Evolutionary conservation across 495 filamentous ascomycete genomes (phyloP).

Genomic region (Penicillium cinerascens): DNA sequence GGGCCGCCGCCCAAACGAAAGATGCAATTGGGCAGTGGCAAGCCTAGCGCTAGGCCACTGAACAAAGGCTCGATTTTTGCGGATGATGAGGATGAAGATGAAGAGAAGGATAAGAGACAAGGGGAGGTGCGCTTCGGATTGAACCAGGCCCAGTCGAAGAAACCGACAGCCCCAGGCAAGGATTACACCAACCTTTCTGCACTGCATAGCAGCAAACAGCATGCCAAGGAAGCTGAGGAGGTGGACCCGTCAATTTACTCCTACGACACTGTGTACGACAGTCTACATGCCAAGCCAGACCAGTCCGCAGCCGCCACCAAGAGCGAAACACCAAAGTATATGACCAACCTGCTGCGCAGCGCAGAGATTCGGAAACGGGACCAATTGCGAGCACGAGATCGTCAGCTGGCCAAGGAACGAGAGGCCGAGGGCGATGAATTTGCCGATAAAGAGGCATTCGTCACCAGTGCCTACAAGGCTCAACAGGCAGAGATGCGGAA

Average conservation of each 20-base stretch:
- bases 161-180: constrained; percentile 7
- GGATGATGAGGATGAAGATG: constrained; percentile 37
- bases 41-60: constrained; percentile 33
- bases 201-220: constrained; percentile 45
- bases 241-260: constrained; percentile 54
- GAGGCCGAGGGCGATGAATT: constrained; percentile 94
- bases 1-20: constrained; percentile 37
- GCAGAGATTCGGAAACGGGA: constrained; percentile 88
- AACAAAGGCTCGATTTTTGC: constrained; percentile 43
- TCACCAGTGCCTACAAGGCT: constrained; percentile 90
- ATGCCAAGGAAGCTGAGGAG: constrained; percentile 44
- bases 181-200: constrained; percentile 50
- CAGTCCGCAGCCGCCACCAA: constrained; percentile 22
- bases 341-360: constrained; percentile 71
- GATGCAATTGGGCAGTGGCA: constrained; percentile 23
- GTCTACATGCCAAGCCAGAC: constrained; percentile 40
- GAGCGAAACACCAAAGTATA: constrained; percentile 66
- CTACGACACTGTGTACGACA: constrained; percentile 56
- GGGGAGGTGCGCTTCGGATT: constrained; percentile 14
- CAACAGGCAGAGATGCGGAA: constrained; percentile 82
- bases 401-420: constrained; percentile 78
- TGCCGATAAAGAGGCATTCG: constrained; percentile 93
- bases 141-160: constrained; percentile 19
- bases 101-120: constrained; percentile 22
- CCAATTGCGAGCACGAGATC: constrained; percentile 81